Conservation (phyloP, 129 eudicot species). For the Artemisia tridentata region DNA sequence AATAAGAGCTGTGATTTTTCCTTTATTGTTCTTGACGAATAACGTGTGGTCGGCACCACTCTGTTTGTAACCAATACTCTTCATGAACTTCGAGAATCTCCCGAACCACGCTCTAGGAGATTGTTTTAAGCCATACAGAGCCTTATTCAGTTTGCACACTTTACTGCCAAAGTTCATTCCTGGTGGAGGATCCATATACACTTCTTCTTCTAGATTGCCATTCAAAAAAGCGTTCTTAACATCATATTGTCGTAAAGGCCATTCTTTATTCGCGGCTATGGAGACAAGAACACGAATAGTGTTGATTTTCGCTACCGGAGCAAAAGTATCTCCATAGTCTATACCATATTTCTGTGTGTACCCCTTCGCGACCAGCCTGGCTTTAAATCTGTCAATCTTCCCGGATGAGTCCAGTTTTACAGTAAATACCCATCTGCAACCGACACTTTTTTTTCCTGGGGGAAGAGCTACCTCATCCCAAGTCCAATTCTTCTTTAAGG, state of each 20-base stretch:
- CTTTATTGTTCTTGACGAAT: neutral
- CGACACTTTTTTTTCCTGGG: neutral
- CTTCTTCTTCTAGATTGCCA: neutral
- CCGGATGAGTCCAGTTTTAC: neutral
- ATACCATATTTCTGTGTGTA: too few species aligned
- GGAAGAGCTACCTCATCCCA: neutral
- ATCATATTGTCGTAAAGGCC: neutral
- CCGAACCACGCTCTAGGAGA: constrained; percentile 8
- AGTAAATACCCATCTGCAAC: constrained; percentile 1
- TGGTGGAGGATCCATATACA: neutral
- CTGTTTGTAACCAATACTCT: neutral
- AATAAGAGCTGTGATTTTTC: constrained; percentile 5
- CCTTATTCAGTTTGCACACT: too few species aligned
- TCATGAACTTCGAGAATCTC: constrained; percentile 13
- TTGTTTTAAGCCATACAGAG: neutral
- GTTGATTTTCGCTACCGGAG: neutral
- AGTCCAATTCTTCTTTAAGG: neutral
- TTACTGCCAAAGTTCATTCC: neutral
- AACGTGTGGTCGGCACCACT: constrained; percentile 12
- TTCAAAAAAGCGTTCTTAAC: neutral
- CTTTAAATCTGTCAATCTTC: neutral
- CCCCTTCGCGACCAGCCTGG: too few species aligned
- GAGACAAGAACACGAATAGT: neutral
- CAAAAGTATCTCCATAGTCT: too few species aligned
- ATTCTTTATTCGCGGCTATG: neutral